These are phyloP conservation scores for Tetrapisispora namnaoensis DNA, from an alignment of 805 yeast species.

Conservation along the genomic window DNA sequence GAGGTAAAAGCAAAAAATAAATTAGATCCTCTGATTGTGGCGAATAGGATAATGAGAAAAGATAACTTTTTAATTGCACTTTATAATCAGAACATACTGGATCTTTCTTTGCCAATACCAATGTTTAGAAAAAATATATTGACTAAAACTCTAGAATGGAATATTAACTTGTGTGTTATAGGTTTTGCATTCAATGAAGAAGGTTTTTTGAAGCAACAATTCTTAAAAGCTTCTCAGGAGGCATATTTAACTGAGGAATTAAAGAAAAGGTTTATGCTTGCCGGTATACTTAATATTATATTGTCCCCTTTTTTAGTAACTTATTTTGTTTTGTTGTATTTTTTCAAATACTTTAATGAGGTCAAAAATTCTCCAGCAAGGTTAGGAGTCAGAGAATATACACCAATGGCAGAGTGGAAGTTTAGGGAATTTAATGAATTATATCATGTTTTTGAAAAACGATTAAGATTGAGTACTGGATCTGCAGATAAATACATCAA, in stretches of 20 bases:
- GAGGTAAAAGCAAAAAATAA: conserved; percentile 64
- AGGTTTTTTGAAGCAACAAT: conserved; percentile 68
- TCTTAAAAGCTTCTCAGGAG: conserved; percentile 64
- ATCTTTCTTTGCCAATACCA: conserved; percentile 51
- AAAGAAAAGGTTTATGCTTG: conserved; percentile 70
- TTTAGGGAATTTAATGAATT: conserved; percentile 89
- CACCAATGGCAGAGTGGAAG: conserved; percentile 93
- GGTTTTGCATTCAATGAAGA: conserved; percentile 76
- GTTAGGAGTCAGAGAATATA: conserved; percentile 75
- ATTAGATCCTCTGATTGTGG: conserved; percentile 87
- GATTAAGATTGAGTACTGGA: conserved; percentile 67
- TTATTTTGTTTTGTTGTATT: conserved; percentile 74
- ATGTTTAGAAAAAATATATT: conserved; percentile 36
- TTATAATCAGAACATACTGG: conserved; percentile 66
- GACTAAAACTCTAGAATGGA: conserved; percentile 92
- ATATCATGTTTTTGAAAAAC: conserved; percentile 73
- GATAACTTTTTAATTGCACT: conserved; percentile 91
- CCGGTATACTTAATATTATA: conserved; percentile 74
- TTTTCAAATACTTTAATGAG: conserved; percentile 87
- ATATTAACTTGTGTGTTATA: conserved; percentile 74
- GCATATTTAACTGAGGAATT: conserved; percentile 58
- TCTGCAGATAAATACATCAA: conserved; percentile 77
- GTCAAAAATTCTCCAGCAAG: conserved; percentile 81
- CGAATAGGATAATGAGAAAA: conserved; percentile 89
- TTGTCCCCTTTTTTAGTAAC: conserved; percentile 79